Percentiles rank a stretch among this genome's conserved stretches.
Evolutionary conservation across 768 basidiomycete genomes (phyloP).

Genomic region (Agaricus blazei): DNA sequence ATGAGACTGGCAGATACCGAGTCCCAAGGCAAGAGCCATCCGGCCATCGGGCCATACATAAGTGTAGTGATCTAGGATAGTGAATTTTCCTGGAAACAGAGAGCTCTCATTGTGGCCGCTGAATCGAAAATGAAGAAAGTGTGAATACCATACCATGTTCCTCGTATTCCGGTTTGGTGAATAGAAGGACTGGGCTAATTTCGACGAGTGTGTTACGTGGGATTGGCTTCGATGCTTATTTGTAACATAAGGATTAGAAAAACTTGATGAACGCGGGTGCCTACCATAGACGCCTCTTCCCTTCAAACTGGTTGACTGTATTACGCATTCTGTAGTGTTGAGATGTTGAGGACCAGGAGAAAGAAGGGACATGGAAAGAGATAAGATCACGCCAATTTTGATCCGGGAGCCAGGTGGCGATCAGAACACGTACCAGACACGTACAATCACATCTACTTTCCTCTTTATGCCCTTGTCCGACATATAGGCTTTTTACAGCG

Average conservation of each 20-base stretch:
- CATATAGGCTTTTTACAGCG: background rate
- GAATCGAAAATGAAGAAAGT: background rate
- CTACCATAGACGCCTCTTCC: slow-evolving; percentile 65
- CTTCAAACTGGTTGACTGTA: slow-evolving; percentile 39
- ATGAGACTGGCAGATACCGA: slow-evolving; percentile 42
- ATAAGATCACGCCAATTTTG: slow-evolving; percentile 8
- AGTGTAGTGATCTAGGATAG: slow-evolving; percentile 68
- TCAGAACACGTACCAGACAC: background rate
- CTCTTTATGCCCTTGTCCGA: background rate
- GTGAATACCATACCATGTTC: slow-evolving; percentile 38
- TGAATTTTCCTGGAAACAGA: slow-evolving; percentile 34
- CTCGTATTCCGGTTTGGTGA: slow-evolving; percentile 66
- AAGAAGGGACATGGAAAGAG: background rate
- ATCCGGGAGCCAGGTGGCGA: slow-evolving; percentile 4
- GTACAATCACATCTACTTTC: background rate
- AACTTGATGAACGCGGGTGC: slow-evolving; percentile 7
- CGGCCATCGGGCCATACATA: slow-evolving; percentile 71
- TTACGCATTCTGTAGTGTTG: slow-evolving; percentile 45
- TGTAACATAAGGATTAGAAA: background rate
- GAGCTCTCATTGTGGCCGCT: background rate
- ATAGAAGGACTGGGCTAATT: slow-evolving; percentile 79
- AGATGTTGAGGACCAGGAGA: slow-evolving; percentile 25
- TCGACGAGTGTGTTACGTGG: slow-evolving; percentile 68
- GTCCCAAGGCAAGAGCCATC: slow-evolving; percentile 75
- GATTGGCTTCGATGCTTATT: slow-evolving; percentile 26